Conservation (phyloP, 2,329 filamentous ascomycete species). For the Nemania serpens region DNA sequence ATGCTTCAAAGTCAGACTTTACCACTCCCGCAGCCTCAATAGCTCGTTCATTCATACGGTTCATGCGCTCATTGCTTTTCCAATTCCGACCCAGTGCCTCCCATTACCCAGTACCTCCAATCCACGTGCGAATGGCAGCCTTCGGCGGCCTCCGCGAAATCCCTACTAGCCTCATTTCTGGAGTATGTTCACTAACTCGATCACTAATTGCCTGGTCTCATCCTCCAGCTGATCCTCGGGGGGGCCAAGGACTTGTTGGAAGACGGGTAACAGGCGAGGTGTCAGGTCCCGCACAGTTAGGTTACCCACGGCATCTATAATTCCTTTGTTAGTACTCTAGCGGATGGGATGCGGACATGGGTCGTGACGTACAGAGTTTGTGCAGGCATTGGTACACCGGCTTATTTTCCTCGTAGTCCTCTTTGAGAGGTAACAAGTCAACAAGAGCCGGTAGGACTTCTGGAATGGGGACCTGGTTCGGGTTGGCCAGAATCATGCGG, state of each 20-base stretch:
- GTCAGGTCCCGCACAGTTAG: slow-evolving; percentile 72
- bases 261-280: slow-evolving; percentile 69
- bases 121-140: slow-evolving; percentile 7
- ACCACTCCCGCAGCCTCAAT: slow-evolving; percentile 24
- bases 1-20: slow-evolving; percentile 31
- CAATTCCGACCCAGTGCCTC: slow-evolving; percentile 8
- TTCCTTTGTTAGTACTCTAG: slow-evolving; percentile 28
- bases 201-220: slow-evolving; percentile 69
- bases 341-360: neutral
- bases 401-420: slow-evolving; percentile 96
- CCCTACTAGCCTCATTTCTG: slow-evolving; percentile 29
- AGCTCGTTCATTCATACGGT: slow-evolving; percentile 38
- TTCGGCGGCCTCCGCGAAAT: neutral
- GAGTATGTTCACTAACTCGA: slow-evolving; percentile 59
- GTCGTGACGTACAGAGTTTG: slow-evolving; percentile 70
- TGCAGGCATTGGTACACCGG: slow-evolving; percentile 91
- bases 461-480: slow-evolving; percentile 77
- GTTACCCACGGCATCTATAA: slow-evolving; percentile 68
- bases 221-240: slow-evolving; percentile 77
- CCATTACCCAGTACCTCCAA: slow-evolving; percentile 7
- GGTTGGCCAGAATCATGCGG: slow-evolving; percentile 89
- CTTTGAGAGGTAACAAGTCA: slow-evolving; percentile 80
- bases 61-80: slow-evolving; percentile 35
- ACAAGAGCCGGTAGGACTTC: slow-evolving; percentile 84
- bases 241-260: slow-evolving; percentile 72